A percentile compares a stretch with the other conserved stretches of the same genome.
Evolutionary conservation across 2,329 filamentous ascomycete species (phyloP).

Genomic region (Exophiala sp.): DNA sequence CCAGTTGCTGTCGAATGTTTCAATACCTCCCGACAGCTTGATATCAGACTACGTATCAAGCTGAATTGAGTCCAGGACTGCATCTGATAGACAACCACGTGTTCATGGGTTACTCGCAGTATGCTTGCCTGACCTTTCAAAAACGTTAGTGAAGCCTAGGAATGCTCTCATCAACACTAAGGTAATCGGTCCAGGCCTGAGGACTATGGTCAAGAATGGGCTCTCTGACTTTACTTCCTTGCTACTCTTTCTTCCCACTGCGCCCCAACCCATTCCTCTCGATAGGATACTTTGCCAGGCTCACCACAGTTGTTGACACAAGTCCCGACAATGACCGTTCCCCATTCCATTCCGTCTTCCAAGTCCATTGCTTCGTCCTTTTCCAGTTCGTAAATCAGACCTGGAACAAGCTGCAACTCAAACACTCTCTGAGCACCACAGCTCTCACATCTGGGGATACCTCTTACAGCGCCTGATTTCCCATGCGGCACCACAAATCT

Average conservation of each 20-base stretch:
- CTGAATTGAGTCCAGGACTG: no score
- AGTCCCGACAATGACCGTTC: constrained; percentile 79
- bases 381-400: constrained; percentile 84
- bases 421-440: constrained; percentile 74
- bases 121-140: no score
- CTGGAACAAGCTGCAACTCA: constrained; percentile 86
- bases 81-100: no score
- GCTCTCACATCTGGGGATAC: constrained; percentile 67
- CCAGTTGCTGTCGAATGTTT: no score
- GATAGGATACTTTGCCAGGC: constrained; percentile 64
- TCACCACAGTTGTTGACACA: constrained; percentile 72
- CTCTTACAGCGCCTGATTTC: constrained; percentile 23
- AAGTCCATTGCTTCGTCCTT: constrained; percentile 55
- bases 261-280: constrained; percentile 96
- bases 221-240: constrained; percentile 16
- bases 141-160: no score
- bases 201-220: neutral
- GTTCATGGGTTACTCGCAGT: no score
- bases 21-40: no score
- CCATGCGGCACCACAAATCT: constrained; percentile 42
- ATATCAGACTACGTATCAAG: no score
- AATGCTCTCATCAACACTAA: no score
- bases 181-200: no score
- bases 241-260: constrained; percentile 76
- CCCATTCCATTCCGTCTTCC: constrained; percentile 92